Percentiles rank a stretch among this genome's conserved stretches.
Evolutionary conservation across 2,329 filamentous ascomycete species (phyloP).

Genomic region (Calonectria pteridis): DNA sequence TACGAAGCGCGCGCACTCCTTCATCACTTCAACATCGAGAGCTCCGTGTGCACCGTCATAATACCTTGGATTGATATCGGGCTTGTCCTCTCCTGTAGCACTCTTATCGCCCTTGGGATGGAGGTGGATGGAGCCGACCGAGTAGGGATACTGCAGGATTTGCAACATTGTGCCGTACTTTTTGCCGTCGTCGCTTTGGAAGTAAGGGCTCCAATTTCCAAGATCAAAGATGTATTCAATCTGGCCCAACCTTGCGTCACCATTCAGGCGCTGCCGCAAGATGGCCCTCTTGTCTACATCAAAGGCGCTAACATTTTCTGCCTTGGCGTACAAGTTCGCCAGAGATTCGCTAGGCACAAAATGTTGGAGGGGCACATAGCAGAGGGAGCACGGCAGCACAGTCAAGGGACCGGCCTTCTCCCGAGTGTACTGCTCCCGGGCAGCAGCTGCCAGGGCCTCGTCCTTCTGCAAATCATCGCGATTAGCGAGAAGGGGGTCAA

Average conservation of each 20-base stretch:
- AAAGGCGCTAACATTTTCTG: conserved; percentile 34
- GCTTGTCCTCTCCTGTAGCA: conserved; percentile 42
- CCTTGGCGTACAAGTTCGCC: conserved; percentile 32
- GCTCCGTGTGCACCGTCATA: conserved; percentile 54
- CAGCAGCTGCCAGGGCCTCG: conserved; percentile 43
- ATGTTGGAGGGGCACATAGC: conserved; percentile 56
- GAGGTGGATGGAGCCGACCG: conserved; percentile 62
- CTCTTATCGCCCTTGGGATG: conserved; percentile 29
- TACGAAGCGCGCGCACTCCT: conserved; percentile 54
- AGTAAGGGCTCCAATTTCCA: conserved; percentile 59
- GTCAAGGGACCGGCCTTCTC: conserved; percentile 52
- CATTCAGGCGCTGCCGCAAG: conserved; percentile 48
- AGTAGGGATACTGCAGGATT: conserved; percentile 65
- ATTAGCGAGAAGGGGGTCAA: conserved; percentile 55
- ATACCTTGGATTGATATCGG: conserved; percentile 58
- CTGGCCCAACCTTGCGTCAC: conserved; percentile 54
- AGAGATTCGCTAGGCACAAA: conserved; percentile 46
- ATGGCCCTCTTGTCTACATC: conserved; percentile 45
- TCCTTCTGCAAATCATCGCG: conserved; percentile 55
- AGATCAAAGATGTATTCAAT: conserved; percentile 63
- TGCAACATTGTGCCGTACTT: conserved; percentile 62
- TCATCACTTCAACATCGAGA: conserved; percentile 59
- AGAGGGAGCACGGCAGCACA: conserved; percentile 55
- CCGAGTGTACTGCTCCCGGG: conserved; percentile 49
- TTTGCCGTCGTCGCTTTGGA: conserved; percentile 51